Evolutionary conservation across 2,329 filamentous ascomycete species (phyloP), one percentile per base, ranked within the genome.

Genomic region (Tolypocladium tropicale): DNA sequence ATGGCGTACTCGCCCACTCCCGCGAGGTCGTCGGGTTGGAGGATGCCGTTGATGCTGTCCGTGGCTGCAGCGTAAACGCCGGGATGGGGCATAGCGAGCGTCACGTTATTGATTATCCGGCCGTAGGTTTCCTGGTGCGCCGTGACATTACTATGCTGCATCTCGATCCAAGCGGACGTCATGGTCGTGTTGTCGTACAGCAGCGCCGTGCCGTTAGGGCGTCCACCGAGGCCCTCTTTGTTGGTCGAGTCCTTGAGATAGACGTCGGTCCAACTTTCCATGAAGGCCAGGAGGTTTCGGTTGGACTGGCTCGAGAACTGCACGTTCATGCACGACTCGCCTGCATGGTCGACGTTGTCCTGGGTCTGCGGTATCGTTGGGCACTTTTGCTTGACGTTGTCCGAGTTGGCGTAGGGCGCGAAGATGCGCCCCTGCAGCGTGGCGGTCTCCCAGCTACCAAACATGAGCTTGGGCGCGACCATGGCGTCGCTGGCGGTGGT

Each of bases 401-500:
- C 39, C 0, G 78, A 65, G 59, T 91, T 90, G 1, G 80, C 84
- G 62, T 88, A 92, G 1, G 77, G 78, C 0, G 84, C 72, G 25
- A 74, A 73, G 0, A 90, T 82, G 3, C 77, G 69, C 0, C 84
- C 86, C 14, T 72, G 68, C 34, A 92, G 65, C 0, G 74, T 62
- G 55, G 64, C 74, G 1, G 67, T 57, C 46, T 84, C 69, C 72
- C 78, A 80, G 1, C 67, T 65, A 0, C 83, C 81, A 58, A 79
- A 80, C 54, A 79, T 83, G 7, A 93, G 75, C 63, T 88, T 86
- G 0, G 89, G 89, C 3, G 87, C 79, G 0, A 93, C 86, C 64
- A 93, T 74, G 10, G 88, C 84, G 59, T 90, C 86, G 0, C 86
- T 86, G 0, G 89, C 89, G 2, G 88, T 88, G 0, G 86, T 90